Evolutionary conservation across 257 asterid species (phyloP).

Genomic region (Solanum ossicruentum): DNA sequence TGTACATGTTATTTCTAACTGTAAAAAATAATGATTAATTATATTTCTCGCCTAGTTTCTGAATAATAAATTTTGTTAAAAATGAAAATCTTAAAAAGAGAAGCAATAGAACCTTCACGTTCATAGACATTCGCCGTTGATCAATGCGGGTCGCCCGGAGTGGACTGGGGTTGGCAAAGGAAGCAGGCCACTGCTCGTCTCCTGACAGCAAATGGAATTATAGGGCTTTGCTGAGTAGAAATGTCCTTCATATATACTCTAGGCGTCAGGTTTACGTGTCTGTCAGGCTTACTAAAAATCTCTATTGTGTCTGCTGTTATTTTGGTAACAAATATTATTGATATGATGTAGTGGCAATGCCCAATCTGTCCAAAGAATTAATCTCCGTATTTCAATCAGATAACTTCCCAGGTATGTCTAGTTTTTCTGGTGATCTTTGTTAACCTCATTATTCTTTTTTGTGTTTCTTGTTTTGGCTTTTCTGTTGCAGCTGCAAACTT

Average conservation of each 20-base stretch:
- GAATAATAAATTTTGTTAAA: background rate
- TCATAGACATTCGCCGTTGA: background rate
- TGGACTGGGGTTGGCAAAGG: background rate
- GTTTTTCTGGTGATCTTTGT: background rate
- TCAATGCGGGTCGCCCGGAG: background rate
- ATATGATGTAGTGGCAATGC: slow-evolving; percentile 89
- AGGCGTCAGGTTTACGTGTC: background rate
- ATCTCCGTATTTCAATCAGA: slow-evolving; percentile 74
- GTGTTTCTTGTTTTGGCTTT: too few species aligned
- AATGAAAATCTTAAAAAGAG: background rate
- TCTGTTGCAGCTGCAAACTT: too few species aligned
- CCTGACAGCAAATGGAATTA: background rate
- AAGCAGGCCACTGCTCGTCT: background rate
- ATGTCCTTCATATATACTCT: background rate
- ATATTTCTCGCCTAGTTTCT: background rate
- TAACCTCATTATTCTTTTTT: too few species aligned
- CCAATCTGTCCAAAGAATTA: slow-evolving; percentile 92
- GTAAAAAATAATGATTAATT: background rate
- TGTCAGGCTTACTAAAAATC: background rate
- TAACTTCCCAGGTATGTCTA: slow-evolving; percentile 57
- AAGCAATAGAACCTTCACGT: background rate
- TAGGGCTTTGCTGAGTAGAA: background rate
- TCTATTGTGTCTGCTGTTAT: background rate
- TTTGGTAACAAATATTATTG: slow-evolving; percentile 1
- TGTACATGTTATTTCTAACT: background rate